Base-by-base conservation (phyloP, 352 stramenopile genomes). In the Pythium folliculosum region DNA sequence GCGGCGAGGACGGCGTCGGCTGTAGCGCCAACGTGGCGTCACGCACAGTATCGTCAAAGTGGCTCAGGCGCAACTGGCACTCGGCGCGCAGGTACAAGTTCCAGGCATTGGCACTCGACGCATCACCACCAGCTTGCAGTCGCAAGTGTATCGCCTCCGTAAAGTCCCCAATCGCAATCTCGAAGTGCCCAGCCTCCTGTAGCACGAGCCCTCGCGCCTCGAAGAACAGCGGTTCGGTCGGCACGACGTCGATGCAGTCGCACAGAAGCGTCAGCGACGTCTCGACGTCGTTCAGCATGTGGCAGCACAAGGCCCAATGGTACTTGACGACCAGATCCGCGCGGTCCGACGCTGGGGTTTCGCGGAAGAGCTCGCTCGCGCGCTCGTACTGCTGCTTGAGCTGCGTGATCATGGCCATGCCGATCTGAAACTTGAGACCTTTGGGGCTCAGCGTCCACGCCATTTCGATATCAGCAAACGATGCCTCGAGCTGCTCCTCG, bases 381-480 rank as follows among this genome's bases (percentile, higher is more conserved):
- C 75, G 69, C 5, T 66, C 61, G 64, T 89, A 71, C 4, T 80
- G 69, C 38, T 87, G 65, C 50, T 78, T 78, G 12, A 94, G 76
- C 59, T 92, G 83, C 22, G 72, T 77, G 56, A 92, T 88, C 84
- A 92, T 92, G 12, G 80, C 86, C 77, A 92, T 84, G 14, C 82
- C 82, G 37, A 89, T 77, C 45, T 91, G 73, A 23, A 89, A 92
- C 30, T 80, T 72, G 32, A 70, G 64, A 0, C 65, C 64, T 13
- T 30, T 80, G 3, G 82, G 76, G 5, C 71, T 73, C 13, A 91
- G 61, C 10, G 71, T 82, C 66, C 79, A 90, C n/a, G 86, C 86
- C 80, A 91, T 90, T 59, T 92, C 84, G 23, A 92, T 86, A 57
- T 94, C 86, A 5, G 75, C 80, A 47, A 90, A 90, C 23, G 84